Percentiles rank a stretch among this genome's conserved stretches.
Conservation (phyloP, 164 flowering plant species). For the Cinnamomum chago region DNA sequence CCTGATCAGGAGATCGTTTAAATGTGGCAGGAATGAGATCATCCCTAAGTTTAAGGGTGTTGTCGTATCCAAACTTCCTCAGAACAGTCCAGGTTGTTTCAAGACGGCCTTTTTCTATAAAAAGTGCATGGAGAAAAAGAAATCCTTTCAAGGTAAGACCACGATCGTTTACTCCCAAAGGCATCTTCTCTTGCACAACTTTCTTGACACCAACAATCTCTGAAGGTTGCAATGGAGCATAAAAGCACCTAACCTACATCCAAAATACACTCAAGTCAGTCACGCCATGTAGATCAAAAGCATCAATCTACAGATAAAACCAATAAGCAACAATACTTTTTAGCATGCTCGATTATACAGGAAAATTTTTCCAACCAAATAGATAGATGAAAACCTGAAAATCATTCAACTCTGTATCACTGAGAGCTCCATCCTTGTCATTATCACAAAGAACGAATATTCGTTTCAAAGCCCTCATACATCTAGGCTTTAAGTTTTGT, state of each 20-base stretch:
- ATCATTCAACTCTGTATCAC: constrained; percentile 67
- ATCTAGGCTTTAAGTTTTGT: constrained; percentile 56
- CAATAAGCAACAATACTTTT: background rate
- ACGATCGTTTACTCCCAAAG: constrained; percentile 80
- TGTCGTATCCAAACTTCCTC: constrained; percentile 91
- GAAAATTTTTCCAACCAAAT: background rate
- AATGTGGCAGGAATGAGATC: constrained; percentile 59
- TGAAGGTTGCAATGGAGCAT: constrained; percentile 89
- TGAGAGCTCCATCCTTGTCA: constrained; percentile 65
- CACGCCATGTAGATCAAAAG: background rate
- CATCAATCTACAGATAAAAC: background rate
- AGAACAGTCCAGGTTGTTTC: constrained; percentile 99
- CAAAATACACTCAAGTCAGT: background rate
- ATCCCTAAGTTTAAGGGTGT: constrained; percentile 73
- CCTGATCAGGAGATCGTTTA: constrained; percentile 86
- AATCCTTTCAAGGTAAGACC: constrained; percentile 94
- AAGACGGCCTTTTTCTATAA: constrained; percentile 95
- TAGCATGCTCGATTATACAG: background rate
- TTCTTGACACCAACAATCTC: constrained; percentile 92
- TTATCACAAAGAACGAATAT: constrained; percentile 73
- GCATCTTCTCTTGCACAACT: constrained; percentile 88
- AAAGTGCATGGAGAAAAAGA: constrained; percentile 91
- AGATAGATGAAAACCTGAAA: constrained; percentile 61
- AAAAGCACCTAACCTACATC: constrained; percentile 86
- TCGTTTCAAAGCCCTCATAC: constrained; percentile 66